These are phyloP conservation scores for Sarocladiaceae sp. DNA, from an alignment of 2,329 filamentous ascomycete species.

Conservation along the genomic window DNA sequence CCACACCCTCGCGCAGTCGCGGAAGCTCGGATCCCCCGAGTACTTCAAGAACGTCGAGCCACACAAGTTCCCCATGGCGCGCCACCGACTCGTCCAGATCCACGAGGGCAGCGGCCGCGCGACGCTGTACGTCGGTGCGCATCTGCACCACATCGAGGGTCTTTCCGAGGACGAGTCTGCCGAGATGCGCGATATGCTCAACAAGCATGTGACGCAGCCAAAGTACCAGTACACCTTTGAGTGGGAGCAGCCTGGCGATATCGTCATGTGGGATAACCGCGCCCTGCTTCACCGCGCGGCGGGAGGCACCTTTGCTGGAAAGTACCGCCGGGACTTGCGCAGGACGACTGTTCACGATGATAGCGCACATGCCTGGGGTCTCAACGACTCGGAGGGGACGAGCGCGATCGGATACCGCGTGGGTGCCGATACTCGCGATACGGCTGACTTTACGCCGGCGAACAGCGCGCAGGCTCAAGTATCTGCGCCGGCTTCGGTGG, in stretches of 20 bases:
- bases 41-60: slow-evolving; percentile 41
- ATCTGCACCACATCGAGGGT: slow-evolving; percentile 47
- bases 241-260: slow-evolving; percentile 43
- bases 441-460: neutral
- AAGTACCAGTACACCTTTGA: slow-evolving; percentile 39
- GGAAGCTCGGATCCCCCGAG: slow-evolving; percentile 43
- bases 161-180: slow-evolving; percentile 26
- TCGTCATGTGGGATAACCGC: slow-evolving; percentile 55
- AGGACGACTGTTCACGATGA: slow-evolving; percentile 49
- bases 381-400: slow-evolving; percentile 19
- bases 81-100: slow-evolving; percentile 42
- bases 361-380: slow-evolving; percentile 29
- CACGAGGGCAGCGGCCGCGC: slow-evolving; percentile 45
- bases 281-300: slow-evolving; percentile 48
- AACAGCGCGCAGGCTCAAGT: neutral
- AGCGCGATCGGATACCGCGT: neutral
- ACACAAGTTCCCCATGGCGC: slow-evolving; percentile 26
- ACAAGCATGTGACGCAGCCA: slow-evolving; percentile 38
- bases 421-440: neutral
- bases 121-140: slow-evolving; percentile 47
- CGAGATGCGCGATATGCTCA: slow-evolving; percentile 33
- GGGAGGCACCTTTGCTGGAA: slow-evolving; percentile 40
- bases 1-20: slow-evolving; percentile 46
- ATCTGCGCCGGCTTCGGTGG: too few species aligned
- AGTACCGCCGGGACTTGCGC: slow-evolving; percentile 45